phyloP scores from a whole-genome alignment of 2,329 filamentous ascomycete genomes.

The Botrytis byssoidea region DNA sequence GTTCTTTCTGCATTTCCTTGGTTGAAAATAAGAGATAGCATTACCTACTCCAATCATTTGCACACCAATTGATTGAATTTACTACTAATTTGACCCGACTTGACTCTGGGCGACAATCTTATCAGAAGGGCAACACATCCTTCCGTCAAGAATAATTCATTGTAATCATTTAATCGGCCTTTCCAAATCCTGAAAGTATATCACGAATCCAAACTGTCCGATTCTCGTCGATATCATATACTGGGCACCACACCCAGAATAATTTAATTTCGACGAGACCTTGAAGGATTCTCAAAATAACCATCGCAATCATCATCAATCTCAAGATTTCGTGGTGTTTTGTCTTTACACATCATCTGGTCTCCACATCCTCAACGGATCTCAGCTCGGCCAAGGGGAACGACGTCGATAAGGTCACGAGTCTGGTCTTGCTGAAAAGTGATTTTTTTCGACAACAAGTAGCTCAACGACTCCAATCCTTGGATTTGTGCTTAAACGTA shows the following conservation, averaged over 20 bases:
- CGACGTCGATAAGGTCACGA: constrained; percentile 16
- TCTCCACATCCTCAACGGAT: constrained; percentile 12
- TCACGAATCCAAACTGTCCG: background rate
- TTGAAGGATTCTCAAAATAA: background rate
- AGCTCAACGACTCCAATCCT: background rate
- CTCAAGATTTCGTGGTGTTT: background rate
- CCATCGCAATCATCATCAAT: constrained; percentile 3
- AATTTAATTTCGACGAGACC: background rate
- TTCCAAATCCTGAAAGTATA: background rate
- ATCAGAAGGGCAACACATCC: background rate
- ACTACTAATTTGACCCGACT: constrained; percentile 1
- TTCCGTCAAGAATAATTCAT: background rate
- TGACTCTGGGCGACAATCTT: background rate
- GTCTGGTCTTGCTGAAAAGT: background rate
- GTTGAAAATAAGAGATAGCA: background rate
- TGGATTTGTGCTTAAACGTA: background rate
- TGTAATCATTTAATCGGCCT: background rate
- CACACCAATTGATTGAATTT: constrained; percentile 6
- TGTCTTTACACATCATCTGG: constrained; percentile 5
- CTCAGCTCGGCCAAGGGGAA: constrained; percentile 4
- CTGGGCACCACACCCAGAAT: background rate
- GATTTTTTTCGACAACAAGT: background rate
- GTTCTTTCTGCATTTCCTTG: background rate
- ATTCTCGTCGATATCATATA: background rate
- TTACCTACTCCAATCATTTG: background rate